These are phyloP conservation scores for Avena insularis DNA, from an alignment of 176 grass and related monocot species.

Conservation along the genomic window DNA sequence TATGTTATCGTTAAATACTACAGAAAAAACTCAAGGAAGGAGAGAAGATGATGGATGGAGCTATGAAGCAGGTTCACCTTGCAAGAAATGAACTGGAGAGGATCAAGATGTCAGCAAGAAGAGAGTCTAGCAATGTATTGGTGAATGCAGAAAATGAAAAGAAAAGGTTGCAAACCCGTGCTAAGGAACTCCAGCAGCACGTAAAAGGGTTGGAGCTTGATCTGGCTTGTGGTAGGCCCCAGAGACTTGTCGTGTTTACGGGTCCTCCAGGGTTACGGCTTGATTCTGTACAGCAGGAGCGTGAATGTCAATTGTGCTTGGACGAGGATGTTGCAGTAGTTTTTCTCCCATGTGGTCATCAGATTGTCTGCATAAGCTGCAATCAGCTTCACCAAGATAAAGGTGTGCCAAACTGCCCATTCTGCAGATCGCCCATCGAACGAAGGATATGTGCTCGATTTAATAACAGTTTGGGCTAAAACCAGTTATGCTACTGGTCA, in stretches of 20 bases:
- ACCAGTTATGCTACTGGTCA: neutral
- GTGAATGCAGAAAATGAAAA: conserved; percentile 52
- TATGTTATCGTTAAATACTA: neutral
- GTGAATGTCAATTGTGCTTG: conserved; percentile 62
- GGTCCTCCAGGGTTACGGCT: conserved; percentile 17
- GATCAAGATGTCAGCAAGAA: conserved; percentile 47
- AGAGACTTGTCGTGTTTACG: conserved; percentile 24
- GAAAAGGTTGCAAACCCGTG: conserved; percentile 46
- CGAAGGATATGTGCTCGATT: conserved; percentile 49
- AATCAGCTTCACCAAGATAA: conserved; percentile 54
- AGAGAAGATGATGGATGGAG: conserved; percentile 47
- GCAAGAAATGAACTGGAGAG: conserved; percentile 48
- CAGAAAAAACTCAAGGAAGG: conserved; percentile 52
- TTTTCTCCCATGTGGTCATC: conserved; percentile 65
- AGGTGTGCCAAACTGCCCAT: conserved; percentile 57
- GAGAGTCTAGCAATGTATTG: conserved; percentile 38
- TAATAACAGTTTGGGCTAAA: conserved; percentile 32
- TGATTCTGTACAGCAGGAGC: conserved; percentile 50
- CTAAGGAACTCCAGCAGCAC: conserved; percentile 46
- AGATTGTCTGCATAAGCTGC: conserved; percentile 56
- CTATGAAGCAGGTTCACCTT: conserved; percentile 28
- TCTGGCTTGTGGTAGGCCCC: neutral
- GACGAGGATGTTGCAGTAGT: conserved; percentile 60
- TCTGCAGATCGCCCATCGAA: conserved; percentile 56
- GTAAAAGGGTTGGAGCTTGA: conserved; percentile 32